Evolutionary conservation across 164 flowering plant species (phyloP).

Genomic region (Echeveria elegans): DNA sequence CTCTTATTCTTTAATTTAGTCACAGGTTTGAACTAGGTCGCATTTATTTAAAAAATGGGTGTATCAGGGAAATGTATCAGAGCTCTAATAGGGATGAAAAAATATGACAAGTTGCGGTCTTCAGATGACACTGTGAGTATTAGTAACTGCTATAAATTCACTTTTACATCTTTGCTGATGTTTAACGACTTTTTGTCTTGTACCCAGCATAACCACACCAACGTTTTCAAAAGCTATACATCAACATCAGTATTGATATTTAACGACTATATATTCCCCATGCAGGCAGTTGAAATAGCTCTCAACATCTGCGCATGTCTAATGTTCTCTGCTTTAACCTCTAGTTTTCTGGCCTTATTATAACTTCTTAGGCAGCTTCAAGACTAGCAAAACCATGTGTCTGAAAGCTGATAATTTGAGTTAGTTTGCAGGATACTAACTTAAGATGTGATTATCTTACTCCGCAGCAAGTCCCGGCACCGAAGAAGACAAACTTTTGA

Average conservation of each 20-base stretch:
- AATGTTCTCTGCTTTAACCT: not conserved
- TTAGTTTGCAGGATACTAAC: not conserved
- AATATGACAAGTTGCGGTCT: conserved; percentile 56
- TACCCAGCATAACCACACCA: not conserved
- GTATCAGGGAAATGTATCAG: conserved; percentile 75
- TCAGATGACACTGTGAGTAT: conserved; percentile 52
- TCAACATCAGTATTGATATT: not conserved
- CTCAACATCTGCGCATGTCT: not conserved
- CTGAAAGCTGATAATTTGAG: not conserved
- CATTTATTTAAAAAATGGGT: conserved; percentile 41
- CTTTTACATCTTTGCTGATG: not conserved
- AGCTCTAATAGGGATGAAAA: conserved; percentile 69
- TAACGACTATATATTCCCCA: not conserved
- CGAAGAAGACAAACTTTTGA: conserved; percentile 14
- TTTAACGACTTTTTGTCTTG: not conserved
- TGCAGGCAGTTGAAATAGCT: no score
- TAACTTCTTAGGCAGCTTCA: not conserved
- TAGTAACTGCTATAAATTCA: not conserved
- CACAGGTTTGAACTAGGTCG: not conserved
- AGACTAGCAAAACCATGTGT: not conserved
- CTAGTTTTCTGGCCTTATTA: no score
- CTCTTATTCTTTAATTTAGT: not conserved
- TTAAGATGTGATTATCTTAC: not conserved
- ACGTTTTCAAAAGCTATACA: not conserved
- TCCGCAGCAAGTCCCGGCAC: not conserved